Evolutionary conservation across 768 basidiomycete species (phyloP), one percentile per base, ranked within the genome.

Genomic region (Lyophyllum atratum): DNA sequence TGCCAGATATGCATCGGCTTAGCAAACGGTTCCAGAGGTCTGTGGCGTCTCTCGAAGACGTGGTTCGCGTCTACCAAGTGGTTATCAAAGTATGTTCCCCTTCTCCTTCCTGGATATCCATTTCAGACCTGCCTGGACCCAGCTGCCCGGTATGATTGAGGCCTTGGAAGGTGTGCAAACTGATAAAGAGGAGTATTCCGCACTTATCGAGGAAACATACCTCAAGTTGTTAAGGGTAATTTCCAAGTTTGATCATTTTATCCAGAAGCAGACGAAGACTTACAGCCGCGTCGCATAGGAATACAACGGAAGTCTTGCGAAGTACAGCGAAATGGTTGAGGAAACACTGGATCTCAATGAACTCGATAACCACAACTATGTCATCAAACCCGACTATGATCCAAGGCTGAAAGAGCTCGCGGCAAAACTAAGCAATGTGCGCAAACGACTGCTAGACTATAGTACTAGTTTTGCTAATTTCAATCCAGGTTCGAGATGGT

Each of bases 1-100:
- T 99, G 87, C 97, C 97, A 0, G 97, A 99, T 68, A 84, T 99
- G 70, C 90, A 89, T 62, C 85, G 97, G 2, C 81, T 99, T 21
- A 87, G 88, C 66, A 98, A 98, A 70, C 85, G 91, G 17, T 95
- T 99, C 73, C 89, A 93, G 70, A 90, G 89, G 60, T 81, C 85
- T 0, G 80, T 85, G 4, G 95, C 95, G 0, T 85, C 86, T 0
- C 81, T 99, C 5, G 95, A 98, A 65, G 95, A 99, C 64, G 94
- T 98, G 7, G 94, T 98, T 10, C 85, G 96, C 1, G 89, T 96
- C 0, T 98, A 98, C 68, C 96, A 99, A 69, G 94, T 95, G 1
- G 86, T 95, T 1, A 71, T 90, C 24, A 92, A 92, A 77, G 93
- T 93, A 54, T 46, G 69, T 54, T 8, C 21, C 19, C 25, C 31